phyloP scores from a whole-genome alignment of 139 green algal genomes.

The Zygnema cylindricum region DNA sequence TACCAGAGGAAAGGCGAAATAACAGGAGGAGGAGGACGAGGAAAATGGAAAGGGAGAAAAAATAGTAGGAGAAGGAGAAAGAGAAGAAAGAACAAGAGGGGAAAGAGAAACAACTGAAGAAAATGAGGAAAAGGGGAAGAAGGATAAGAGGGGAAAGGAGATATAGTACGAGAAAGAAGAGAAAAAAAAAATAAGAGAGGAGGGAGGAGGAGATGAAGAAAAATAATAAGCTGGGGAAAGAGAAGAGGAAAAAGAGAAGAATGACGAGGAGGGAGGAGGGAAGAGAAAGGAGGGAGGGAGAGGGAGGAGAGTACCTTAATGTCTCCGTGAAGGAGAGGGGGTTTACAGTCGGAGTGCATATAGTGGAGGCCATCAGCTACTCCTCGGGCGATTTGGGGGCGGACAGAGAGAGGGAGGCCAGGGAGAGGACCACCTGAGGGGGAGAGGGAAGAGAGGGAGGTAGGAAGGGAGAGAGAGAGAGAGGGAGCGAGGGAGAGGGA shows the following conservation, averaged over 20 bases:
- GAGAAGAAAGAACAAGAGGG: background rate
- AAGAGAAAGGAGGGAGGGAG: background rate
- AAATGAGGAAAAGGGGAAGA: background rate
- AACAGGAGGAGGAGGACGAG: too few relatives aligned
- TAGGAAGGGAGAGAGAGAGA: background rate
- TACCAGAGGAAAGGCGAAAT: too few relatives aligned
- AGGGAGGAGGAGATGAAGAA: background rate
- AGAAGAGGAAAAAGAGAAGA: background rate
- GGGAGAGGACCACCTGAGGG: background rate
- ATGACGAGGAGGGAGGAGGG: background rate
- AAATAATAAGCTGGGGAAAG: background rate
- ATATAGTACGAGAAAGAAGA: too few relatives aligned
- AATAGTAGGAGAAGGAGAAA: background rate
- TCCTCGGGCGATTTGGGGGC: background rate
- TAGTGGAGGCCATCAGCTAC: background rate
- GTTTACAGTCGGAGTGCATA: conserved; percentile 15
- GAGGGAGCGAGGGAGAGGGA: background rate
- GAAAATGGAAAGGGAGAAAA: background rate
- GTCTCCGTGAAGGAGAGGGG: conserved; percentile 11
- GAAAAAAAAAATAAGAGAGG: too few relatives aligned
- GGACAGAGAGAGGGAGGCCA: background rate
- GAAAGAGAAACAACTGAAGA: background rate
- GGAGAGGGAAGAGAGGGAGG: background rate
- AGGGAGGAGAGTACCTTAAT: too few relatives aligned
- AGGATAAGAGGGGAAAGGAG: background rate